These are phyloP conservation scores for Jaminaea rosea DNA, from an alignment of 1,284 basidiomycete genomes.

Conservation along the genomic window DNA sequence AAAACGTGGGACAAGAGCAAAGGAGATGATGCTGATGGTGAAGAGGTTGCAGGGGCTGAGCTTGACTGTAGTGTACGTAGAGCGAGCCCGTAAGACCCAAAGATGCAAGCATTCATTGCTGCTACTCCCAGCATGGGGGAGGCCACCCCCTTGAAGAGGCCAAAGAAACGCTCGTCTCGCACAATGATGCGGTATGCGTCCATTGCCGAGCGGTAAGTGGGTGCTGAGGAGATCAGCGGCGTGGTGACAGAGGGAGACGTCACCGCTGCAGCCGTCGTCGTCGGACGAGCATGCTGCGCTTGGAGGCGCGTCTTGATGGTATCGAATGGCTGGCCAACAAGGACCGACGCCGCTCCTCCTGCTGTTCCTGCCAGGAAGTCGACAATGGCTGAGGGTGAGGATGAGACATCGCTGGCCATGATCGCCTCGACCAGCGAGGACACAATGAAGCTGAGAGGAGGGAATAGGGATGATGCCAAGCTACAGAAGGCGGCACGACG, in stretches of 20 bases:
- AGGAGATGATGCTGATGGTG: too few relatives aligned
- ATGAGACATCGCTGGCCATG: too few relatives aligned
- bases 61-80: slow-evolving; percentile 14
- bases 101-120: slow-evolving; percentile 42
- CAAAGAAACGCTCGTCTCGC: slow-evolving; percentile 23
- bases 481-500: too few relatives aligned
- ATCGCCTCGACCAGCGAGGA: too few relatives aligned
- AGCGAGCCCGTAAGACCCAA: slow-evolving; percentile 29
- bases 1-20: slow-evolving; percentile 14
- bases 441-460: too few relatives aligned
- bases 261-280: neutral
- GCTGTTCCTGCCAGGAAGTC: slow-evolving; percentile 42
- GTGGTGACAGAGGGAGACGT: neutral
- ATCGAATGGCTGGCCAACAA: slow-evolving; percentile 10
- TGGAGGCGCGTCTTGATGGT: slow-evolving; percentile 40
- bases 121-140: slow-evolving; percentile 35
- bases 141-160: slow-evolving; percentile 40
- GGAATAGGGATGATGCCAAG: too few relatives aligned
- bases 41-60: neutral
- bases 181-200: slow-evolving; percentile 36
- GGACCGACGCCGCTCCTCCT: slow-evolving; percentile 13
- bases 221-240: neutral
- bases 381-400: slow-evolving; percentile 30
- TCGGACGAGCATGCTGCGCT: slow-evolving; percentile 10
- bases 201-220: slow-evolving; percentile 21